Conservation (phyloP, 2,329 filamentous ascomycete genomes). For the Celoporthe dispersa region DNA sequence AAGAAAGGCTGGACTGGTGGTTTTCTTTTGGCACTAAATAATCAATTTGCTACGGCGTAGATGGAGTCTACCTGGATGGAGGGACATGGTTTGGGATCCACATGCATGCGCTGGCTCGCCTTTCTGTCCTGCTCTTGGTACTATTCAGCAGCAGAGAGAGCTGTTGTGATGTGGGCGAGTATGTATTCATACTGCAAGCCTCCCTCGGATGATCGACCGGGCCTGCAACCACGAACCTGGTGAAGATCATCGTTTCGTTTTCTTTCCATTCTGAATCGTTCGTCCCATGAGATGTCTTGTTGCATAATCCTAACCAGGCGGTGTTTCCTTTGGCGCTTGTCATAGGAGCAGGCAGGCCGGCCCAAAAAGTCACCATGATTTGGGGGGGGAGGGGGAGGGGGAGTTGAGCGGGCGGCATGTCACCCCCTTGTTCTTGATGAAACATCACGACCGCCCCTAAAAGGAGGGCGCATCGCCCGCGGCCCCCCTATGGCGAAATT, state of each 20-base stretch:
- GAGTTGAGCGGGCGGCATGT: slow-evolving; percentile 14
- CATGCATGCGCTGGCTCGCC: background rate
- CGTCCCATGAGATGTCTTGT: background rate
- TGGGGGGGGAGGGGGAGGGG: background rate
- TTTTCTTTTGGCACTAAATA: background rate
- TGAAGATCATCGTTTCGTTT: slow-evolving; percentile 1
- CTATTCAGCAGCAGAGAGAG: background rate
- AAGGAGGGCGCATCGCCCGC: slow-evolving; percentile 26
- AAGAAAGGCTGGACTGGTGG: background rate
- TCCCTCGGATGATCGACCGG: background rate
- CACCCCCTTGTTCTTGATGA: slow-evolving; percentile 23
- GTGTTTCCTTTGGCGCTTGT: slow-evolving; percentile 12
- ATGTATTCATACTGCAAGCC: too few relatives aligned
- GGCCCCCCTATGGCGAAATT: background rate
- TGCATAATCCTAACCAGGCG: background rate
- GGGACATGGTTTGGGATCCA: background rate
- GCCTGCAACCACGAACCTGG: background rate
- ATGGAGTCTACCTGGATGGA: background rate
- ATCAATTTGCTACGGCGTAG: background rate
- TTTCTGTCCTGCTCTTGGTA: background rate
- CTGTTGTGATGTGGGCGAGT: background rate
- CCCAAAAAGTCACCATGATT: background rate
- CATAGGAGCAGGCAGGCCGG: background rate
- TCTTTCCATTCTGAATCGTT: background rate
- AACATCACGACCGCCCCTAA: slow-evolving; percentile 25